Base-by-base conservation (phyloP, 345 rosid genomes). In the Carallia brachiata region DNA sequence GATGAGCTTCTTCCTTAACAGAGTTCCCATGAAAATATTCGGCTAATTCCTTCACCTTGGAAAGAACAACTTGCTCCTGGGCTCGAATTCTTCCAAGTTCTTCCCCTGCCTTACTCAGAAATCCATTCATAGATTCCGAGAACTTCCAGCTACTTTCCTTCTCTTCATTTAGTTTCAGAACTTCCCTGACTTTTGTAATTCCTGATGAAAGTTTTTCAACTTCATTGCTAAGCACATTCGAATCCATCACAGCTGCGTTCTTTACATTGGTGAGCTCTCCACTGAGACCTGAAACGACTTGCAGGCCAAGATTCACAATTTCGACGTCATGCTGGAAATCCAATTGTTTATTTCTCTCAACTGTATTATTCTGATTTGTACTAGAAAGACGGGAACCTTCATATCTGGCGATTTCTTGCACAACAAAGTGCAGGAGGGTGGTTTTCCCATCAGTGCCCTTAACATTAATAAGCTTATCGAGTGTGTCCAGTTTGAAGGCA, bases 401-500 rank as follows among this genome's bases (percentile, higher is more conserved):
- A 2, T 89, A 80, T 77, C 85, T 83, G 61, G 82, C 88, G 48
- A 95, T 92, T 77, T 95, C 98, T 72, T 89, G 98, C 13, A 92
- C 98, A 19, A 95, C 97, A 36, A 95, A 92, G 81, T 95, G 98
- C 77, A 95, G 36, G 40, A 92, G 85, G 0, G 91, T 95, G 67
- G 99, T 95, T 74, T 88, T 92, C 50, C 99, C 97, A 73, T 92
- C 99, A 0, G 89, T 68, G 37, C 97, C 98, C 79, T 90, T 92
- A 15, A 95, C 79, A 59, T 92, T 98, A 27, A 90, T 97, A 37
- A 89, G 91, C 56, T 92, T 95, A 32, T 92, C 81, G 37, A 95
- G 96, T 0, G 98, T 95, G 74, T 95, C 96, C 7, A 95, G 97
- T 90, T 92, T 95, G 88, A 92, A 95, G 39, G 99, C 97, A 2